phyloP scores from a whole-genome alignment of 2,329 filamentous ascomycete genomes.

The Fusarium sp. region DNA sequence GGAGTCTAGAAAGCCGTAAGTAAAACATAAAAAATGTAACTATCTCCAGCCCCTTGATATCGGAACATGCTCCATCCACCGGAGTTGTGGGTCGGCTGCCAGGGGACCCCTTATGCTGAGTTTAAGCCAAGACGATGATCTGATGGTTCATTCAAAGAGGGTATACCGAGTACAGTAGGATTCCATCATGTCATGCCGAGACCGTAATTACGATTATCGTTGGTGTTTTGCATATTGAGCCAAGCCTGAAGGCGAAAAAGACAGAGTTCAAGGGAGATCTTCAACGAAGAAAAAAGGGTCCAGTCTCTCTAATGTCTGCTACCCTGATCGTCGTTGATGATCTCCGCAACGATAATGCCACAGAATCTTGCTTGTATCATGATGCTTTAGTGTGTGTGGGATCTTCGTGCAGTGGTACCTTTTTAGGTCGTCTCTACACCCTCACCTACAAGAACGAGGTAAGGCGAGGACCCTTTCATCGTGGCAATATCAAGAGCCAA shows the following conservation, averaged over 20 bases:
- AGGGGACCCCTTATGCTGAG: neutral
- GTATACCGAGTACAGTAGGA: constrained; percentile 17
- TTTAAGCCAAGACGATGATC: constrained; percentile 25
- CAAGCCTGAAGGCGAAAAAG: constrained; percentile 6
- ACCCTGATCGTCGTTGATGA: constrained; percentile 28
- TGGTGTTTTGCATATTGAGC: constrained; percentile 26
- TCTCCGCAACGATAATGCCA: constrained; percentile 26
- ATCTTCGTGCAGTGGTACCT: constrained; percentile 30
- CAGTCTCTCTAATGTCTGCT: constrained; percentile 23
- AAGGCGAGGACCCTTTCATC: constrained; percentile 11
- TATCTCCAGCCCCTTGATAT: constrained; percentile 29
- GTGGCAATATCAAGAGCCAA: constrained; percentile 23
- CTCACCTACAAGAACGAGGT: constrained; percentile 8
- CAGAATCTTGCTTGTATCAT: constrained; percentile 5
- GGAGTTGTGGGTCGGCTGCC: constrained; percentile 14
- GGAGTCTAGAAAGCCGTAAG: neutral
- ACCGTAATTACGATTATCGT: neutral
- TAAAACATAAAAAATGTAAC: constrained; percentile 18
- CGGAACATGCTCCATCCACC: constrained; percentile 7
- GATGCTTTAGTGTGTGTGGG: constrained; percentile 2
- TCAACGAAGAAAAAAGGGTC: constrained; percentile 17
- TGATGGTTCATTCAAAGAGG: constrained; percentile 17
- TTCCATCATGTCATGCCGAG: neutral
- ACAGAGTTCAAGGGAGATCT: constrained; percentile 12
- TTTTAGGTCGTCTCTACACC: constrained; percentile 9